phyloP scores from a whole-genome alignment of 306 rosid species.

The Cicer bijugum region DNA sequence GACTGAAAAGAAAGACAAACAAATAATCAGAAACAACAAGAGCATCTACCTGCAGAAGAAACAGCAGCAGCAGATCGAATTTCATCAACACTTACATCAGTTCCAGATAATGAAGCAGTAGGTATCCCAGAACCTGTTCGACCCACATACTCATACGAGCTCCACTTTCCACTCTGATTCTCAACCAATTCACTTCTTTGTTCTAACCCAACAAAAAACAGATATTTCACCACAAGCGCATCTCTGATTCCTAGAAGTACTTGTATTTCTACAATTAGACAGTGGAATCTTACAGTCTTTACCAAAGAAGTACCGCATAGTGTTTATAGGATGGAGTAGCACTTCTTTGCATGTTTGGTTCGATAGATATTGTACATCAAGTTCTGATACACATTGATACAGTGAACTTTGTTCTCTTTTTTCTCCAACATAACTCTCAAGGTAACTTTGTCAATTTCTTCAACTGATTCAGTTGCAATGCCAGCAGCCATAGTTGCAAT shows the following conservation, averaged over 20 bases:
- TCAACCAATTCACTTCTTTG: slow-evolving; percentile 60
- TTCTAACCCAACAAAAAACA: slow-evolving; percentile 44
- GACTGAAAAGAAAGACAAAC: too few relatives aligned
- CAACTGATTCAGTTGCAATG: neutral
- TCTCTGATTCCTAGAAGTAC: neutral
- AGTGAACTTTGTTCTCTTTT: neutral
- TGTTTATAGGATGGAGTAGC: neutral
- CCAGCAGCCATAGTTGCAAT: neutral
- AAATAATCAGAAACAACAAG: too few relatives aligned
- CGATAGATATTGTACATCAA: neutral
- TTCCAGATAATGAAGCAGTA: too few relatives aligned
- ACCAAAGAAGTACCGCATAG: neutral
- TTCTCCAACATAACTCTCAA: neutral
- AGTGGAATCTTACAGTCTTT: neutral
- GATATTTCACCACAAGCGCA: slow-evolving; percentile 40
- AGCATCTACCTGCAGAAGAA: too few relatives aligned
- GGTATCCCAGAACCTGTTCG: slow-evolving; percentile 45
- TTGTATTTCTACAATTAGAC: too few relatives aligned
- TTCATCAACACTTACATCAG: too few relatives aligned
- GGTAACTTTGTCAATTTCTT: neutral
- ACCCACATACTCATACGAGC: slow-evolving; percentile 67
- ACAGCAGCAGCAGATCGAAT: too few relatives aligned
- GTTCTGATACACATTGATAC: neutral
- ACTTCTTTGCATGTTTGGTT: neutral
- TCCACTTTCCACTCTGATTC: slow-evolving; percentile 66